Evolutionary conservation across 805 yeast species (phyloP), one percentile per base, ranked within the genome.

Genomic region (Ascoidea asiatica): DNA sequence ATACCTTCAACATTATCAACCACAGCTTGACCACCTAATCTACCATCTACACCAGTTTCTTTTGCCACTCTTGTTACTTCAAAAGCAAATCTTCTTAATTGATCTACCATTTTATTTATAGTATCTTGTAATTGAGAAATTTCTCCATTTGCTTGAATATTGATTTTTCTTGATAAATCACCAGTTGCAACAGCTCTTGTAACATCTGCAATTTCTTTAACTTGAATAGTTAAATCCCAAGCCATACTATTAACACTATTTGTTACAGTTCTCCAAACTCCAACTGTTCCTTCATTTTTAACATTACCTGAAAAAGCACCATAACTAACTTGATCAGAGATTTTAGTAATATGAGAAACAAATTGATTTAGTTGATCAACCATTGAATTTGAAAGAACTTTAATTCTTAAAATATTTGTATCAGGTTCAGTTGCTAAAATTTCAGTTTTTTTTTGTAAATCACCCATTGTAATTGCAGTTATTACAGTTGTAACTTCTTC

Each of bases 281-380:
- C 95, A 6, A 79, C 85, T 1, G 89, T 77, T n/a, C 89, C 90
- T 44, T 78, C 80, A 49, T 79, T 80, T 50, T 80, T 82, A 38
- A 90, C 94, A 57, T 83, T 92, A 37, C 95, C 95, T 52, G 95
- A 95, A 38, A 86, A 69, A 50, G 84, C 84, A 52, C 95, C 95
- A 54, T 84, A 83, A 23, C 95, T 90, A 19, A 86, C 95, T 53
- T 86, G 94, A 17, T 89, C 84, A 37, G 95, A 92, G 21, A 86
- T 84, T 48, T 85, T 77, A 36, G 88, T 81, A 38, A 85, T 92
- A 59, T 84, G 92, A 44, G 72, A 71, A 23, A 92, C 87, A 60
- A 83, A 84, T 11, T 84, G 75, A 58, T 81, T 89, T 48, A 83
- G 68, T 61, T 84, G 94, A 55, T 81, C 87, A 85, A 85, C 82